Percentiles rank a stretch among this genome's conserved stretches.
These are phyloP conservation scores for Penicillium sclerotiorum DNA, from an alignment of 2,329 filamentous ascomycete species.

Conservation along the genomic window DNA sequence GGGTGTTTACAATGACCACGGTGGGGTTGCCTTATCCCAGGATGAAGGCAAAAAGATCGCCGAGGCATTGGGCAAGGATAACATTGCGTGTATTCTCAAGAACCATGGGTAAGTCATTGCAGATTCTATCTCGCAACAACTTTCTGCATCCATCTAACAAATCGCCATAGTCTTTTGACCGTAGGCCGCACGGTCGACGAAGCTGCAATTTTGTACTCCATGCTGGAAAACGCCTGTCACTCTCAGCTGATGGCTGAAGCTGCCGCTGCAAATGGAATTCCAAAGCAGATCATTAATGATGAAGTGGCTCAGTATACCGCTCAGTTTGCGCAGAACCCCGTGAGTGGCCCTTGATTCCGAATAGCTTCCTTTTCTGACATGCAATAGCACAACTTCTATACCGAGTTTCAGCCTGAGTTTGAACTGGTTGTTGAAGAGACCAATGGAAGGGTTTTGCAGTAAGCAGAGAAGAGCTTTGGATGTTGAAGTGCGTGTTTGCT, in stretches of 20 bases:
- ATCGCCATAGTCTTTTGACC: slow-evolving; percentile 37
- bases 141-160: slow-evolving; percentile 18
- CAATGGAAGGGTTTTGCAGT: slow-evolving; percentile 36
- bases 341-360: slow-evolving; percentile 18
- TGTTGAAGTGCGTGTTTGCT: too few relatives aligned
- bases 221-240: slow-evolving; percentile 46
- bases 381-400: slow-evolving; percentile 42
- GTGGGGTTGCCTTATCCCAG: slow-evolving; percentile 43
- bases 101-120: slow-evolving; percentile 40
- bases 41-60: slow-evolving; percentile 45
- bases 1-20: slow-evolving; percentile 43
- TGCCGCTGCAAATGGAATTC: slow-evolving; percentile 41
- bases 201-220: slow-evolving; percentile 42
- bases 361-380: not conserved
- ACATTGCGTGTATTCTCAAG: slow-evolving; percentile 45
- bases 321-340: slow-evolving; percentile 38
- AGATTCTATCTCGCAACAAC: slow-evolving; percentile 16
- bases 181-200: slow-evolving; percentile 46
- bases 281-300: slow-evolving; percentile 38
- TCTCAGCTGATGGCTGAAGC: slow-evolving; percentile 46
- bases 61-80: slow-evolving; percentile 41
- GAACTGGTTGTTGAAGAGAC: slow-evolving; percentile 42
- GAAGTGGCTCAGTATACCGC: slow-evolving; percentile 41
- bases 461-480: too few relatives aligned
- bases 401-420: slow-evolving; percentile 44